Base-by-base conservation (phyloP, 1,284 basidiomycete genomes). In the Taiwanofungus camphoratus region DNA sequence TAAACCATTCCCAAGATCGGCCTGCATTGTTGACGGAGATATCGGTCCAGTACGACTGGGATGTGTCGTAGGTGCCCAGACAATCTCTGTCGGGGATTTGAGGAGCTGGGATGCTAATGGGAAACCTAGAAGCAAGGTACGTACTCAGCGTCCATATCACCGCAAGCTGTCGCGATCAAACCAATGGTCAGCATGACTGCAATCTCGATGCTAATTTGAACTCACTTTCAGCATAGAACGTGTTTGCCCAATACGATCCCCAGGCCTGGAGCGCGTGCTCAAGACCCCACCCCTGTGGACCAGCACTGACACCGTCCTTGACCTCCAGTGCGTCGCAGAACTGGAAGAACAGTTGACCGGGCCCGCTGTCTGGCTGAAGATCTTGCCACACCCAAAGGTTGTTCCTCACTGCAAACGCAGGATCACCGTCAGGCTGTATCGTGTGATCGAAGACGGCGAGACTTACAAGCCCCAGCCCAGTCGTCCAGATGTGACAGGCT, bases 321-420 rank as follows among this genome's bases (percentile, higher is more conserved):
- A 83, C 77, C 59, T 87, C 82, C 1, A 87, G 62, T 0, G 80
- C 79, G 51, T 87, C 82, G 46, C 84, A 87, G 59, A 85, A 87
- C 19, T 69, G 35, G 61, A 67, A 81, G 60, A 87, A 87, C 21
- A 60, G 49, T 1, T 55, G 52, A 13, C 59, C 61, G 0, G 63
- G 56, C 2, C 64, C 67, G 3, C 64, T 62, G 3, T 63, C 65
- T 1, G 73, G 71, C 42, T 74, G 70, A n/a, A 82, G 52, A 20
- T 59, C 60, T 52, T 82, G 80, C 79, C 80, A 84, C 41, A 53
- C 69, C 53, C 46, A 69, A 48, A 62, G 62, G 54, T 61, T 79
- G 62, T 73, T 68, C 49, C 76, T 73, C 23, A 82, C 76, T 62
- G 66, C 65, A n/a, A n/a, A n/a, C n/a, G 16, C 3, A 61, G 36